Evolutionary conservation across 164 flowering plant species (phyloP).

Genomic region (Akebia trifoliata): DNA sequence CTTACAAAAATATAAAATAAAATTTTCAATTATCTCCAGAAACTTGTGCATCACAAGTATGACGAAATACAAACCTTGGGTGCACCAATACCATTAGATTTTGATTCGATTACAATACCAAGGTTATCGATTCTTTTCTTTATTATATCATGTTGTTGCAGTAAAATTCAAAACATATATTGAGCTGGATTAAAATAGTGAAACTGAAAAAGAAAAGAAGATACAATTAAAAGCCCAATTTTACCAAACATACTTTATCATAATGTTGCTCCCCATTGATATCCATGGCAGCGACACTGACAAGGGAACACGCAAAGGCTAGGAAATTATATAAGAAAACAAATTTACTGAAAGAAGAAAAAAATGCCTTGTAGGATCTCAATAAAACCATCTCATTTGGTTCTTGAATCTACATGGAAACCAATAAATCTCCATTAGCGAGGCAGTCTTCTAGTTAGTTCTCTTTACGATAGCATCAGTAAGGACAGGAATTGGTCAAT

Average conservation of each 20-base stretch:
- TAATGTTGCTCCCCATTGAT: conserved; percentile 81
- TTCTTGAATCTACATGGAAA: too few species aligned
- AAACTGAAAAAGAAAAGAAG: not conserved
- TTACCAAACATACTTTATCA: conserved; percentile 50
- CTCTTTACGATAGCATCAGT: too few species aligned
- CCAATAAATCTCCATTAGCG: too few species aligned
- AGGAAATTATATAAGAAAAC: conserved; percentile 43
- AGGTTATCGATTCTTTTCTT: conserved; percentile 68
- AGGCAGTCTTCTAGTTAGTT: too few species aligned
- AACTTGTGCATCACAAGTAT: conserved; percentile 4
- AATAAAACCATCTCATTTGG: too few species aligned
- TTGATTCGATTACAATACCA: conserved; percentile 65
- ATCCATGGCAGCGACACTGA: conserved; percentile 78
- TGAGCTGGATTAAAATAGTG: too few species aligned
- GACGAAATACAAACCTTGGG: conserved; percentile 54
- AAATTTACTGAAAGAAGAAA: too few species aligned
- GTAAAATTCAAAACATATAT: conserved; percentile 4
- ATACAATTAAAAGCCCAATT: not conserved
- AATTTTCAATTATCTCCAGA: not conserved
- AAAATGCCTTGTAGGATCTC: too few species aligned
- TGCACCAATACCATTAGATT: conserved; percentile 68
- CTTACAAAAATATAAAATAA: not conserved
- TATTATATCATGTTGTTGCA: conserved; percentile 78
- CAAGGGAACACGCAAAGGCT: conserved; percentile 57
- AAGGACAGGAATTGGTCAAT: too few species aligned